Evolutionary conservation across 2,329 filamentous ascomycete genomes (phyloP).

Genomic region (Juglanconis juglandina): DNA sequence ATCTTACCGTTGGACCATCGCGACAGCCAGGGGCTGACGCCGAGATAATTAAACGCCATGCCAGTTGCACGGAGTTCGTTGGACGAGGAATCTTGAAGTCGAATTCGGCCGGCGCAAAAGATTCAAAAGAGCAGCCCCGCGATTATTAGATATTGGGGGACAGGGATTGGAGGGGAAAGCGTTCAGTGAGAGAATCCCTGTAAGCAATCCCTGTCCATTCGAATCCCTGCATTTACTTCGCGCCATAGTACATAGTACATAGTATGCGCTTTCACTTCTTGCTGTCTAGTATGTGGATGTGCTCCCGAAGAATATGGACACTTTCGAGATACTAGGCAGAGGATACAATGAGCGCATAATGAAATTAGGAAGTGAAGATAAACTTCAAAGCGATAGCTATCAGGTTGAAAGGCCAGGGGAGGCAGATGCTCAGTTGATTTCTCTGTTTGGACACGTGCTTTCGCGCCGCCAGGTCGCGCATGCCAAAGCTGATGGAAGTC

Average conservation of each 20-base stretch:
- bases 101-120: not conserved
- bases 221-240: no score
- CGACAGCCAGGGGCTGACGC: conserved; percentile 13
- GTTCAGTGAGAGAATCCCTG: not conserved
- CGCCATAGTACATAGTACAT: no score
- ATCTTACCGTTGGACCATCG: conserved; percentile 9
- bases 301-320: no score
- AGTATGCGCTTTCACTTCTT: no score
- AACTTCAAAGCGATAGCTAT: no score
- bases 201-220: not conserved
- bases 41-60: conserved; percentile 9
- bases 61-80: not conserved
- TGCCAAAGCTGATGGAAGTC: not conserved
- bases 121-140: conserved; percentile 8
- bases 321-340: no score
- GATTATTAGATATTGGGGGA: conserved; percentile 8
- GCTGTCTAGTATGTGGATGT: no score
- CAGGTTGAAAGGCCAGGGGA: no score
- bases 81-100: not conserved
- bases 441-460: not conserved
- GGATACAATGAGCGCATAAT: no score
- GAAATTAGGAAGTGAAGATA: no score
- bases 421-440: not conserved
- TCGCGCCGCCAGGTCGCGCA: not conserved
- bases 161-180: conserved; percentile 5